These are phyloP conservation scores for Nakataea oryzae DNA, from an alignment of 2,329 filamentous ascomycete species.

Conservation along the genomic window DNA sequence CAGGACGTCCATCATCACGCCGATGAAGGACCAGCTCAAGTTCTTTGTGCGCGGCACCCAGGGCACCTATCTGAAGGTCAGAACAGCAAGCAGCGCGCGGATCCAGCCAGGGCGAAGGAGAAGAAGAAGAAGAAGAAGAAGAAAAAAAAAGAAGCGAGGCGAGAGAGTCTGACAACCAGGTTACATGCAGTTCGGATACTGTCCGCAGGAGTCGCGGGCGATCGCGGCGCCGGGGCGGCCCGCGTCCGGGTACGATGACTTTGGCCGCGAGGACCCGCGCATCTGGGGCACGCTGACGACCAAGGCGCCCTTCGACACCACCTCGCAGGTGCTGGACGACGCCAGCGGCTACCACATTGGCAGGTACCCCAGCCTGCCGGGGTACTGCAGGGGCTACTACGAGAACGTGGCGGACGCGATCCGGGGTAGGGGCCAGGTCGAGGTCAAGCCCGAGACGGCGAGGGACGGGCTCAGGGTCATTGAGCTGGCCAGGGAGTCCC, in stretches of 20 bases:
- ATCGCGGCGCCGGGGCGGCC: slow-evolving; percentile 7
- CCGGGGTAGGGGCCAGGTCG: slow-evolving; percentile 22
- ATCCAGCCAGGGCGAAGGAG: neutral
- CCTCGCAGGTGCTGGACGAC: slow-evolving; percentile 16
- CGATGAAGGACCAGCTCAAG: slow-evolving; percentile 47
- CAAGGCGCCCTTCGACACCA: slow-evolving; percentile 20
- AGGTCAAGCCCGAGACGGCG: slow-evolving; percentile 24
- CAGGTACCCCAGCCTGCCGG: slow-evolving; percentile 23
- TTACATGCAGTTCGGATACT: slow-evolving; percentile 12
- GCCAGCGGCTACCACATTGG: slow-evolving; percentile 22
- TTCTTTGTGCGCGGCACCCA: slow-evolving; percentile 49
- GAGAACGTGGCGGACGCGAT: slow-evolving; percentile 28
- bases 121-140: neutral
- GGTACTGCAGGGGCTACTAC: slow-evolving; percentile 28
- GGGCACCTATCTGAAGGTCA: slow-evolving; percentile 32
- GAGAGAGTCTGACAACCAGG: neutral
- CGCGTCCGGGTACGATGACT: slow-evolving; percentile 13
- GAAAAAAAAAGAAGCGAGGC: neutral
- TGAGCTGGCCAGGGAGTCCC: slow-evolving; percentile 26
- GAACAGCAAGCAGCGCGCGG: no score
- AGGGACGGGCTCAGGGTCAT: slow-evolving; percentile 27
- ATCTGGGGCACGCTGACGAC: slow-evolving; percentile 27
- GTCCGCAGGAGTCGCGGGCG: slow-evolving; percentile 22
- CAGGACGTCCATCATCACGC: slow-evolving; percentile 48
- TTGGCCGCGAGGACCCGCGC: slow-evolving; percentile 22